Percentiles rank a stretch among this genome's conserved stretches.
Conservation (phyloP, 2,329 filamentous ascomycete genomes). For the Zopfia rhizophila region DNA sequence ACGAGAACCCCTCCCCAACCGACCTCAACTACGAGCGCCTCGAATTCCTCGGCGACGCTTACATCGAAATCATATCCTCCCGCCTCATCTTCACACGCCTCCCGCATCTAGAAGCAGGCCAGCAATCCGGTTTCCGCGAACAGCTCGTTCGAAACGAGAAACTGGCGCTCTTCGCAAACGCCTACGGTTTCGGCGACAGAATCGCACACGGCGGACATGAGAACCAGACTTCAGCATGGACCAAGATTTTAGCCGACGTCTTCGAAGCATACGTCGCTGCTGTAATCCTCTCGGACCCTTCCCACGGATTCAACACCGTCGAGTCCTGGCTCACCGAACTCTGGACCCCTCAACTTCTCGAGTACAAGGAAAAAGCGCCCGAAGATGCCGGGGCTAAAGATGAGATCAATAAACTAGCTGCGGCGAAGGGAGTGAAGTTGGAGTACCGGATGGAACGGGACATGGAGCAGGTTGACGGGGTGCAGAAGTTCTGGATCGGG, state of each 20-base stretch:
- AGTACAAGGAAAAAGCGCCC: slow-evolving; percentile 40
- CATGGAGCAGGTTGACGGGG: slow-evolving; percentile 62
- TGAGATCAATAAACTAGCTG: slow-evolving; percentile 49
- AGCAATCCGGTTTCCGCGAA: slow-evolving; percentile 80
- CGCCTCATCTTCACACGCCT: slow-evolving; percentile 81
- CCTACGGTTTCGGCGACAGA: slow-evolving; percentile 76
- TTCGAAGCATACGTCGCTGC: slow-evolving; percentile 93
- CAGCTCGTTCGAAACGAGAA: slow-evolving; percentile 83
- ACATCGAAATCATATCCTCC: slow-evolving; percentile 80
- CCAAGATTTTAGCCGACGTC: slow-evolving; percentile 84
- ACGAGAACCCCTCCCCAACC: slow-evolving; percentile 5
- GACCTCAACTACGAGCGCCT: slow-evolving; percentile 76
- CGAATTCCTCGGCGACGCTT: slow-evolving; percentile 90
- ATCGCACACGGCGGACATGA: slow-evolving; percentile 62
- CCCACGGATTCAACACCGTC: slow-evolving; percentile 68
- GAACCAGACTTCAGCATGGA: slow-evolving; percentile 47
- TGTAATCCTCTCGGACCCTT: slow-evolving; percentile 73
- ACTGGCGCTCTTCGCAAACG: slow-evolving; percentile 73
- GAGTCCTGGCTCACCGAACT: slow-evolving; percentile 78
- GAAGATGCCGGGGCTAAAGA: slow-evolving; percentile 54
- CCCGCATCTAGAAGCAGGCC: slow-evolving; percentile 70
- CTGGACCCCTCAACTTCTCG: slow-evolving; percentile 65
- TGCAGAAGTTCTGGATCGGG: slow-evolving; percentile 71
- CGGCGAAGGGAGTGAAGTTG: slow-evolving; percentile 47
- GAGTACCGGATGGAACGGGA: slow-evolving; percentile 62